Conservation (phyloP, 1,284 basidiomycete genomes). For the Flammula alnicola region DNA sequence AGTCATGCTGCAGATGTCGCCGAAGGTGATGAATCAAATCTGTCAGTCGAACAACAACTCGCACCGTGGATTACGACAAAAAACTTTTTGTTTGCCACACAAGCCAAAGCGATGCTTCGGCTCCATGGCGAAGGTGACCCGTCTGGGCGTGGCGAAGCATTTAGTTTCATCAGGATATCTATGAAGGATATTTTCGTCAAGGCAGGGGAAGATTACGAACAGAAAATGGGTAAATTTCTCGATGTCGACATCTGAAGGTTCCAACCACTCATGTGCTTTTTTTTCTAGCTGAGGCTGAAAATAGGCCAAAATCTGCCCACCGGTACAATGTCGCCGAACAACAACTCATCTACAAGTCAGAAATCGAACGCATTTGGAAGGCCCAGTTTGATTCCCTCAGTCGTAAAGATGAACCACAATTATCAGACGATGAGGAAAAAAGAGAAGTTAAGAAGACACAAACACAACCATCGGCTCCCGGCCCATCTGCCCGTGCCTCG, state of each 20-base stretch:
- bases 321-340: conserved; percentile 96
- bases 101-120: conserved; percentile 96
- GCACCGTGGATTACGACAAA: conserved; percentile 99
- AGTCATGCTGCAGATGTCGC: conserved; percentile 86
- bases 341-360: conserved; percentile 95
- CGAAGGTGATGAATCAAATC: conserved; percentile 86
- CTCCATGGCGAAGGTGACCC: conserved; percentile 98
- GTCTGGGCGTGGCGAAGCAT: conserved; percentile 93
- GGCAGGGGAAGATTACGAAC: conserved; percentile 93
- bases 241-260: conserved; percentile 9
- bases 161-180: conserved; percentile 95
- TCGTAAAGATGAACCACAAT: conserved; percentile 81
- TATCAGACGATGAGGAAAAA: conserved; percentile 79
- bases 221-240: conserved; percentile 72
- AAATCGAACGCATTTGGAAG: conserved; percentile 98
- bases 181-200: conserved; percentile 99
- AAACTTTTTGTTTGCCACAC: conserved; percentile 95
- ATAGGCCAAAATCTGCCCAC: conserved; percentile 87
- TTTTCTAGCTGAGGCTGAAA: conserved; percentile 82
- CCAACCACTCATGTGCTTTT: conserved; percentile 18
- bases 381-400: conserved; percentile 87
- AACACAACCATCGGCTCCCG: conserved; percentile 31
- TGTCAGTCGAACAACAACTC: conserved; percentile 94
- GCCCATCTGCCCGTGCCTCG: conserved; percentile 45
- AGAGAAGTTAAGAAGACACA: conserved; percentile 43